Percentiles rank a stretch among this genome's conserved stretches.
These are phyloP conservation scores for Fabrea salina DNA, from an alignment of 169 alveolate genomes.

Conservation along the genomic window DNA sequence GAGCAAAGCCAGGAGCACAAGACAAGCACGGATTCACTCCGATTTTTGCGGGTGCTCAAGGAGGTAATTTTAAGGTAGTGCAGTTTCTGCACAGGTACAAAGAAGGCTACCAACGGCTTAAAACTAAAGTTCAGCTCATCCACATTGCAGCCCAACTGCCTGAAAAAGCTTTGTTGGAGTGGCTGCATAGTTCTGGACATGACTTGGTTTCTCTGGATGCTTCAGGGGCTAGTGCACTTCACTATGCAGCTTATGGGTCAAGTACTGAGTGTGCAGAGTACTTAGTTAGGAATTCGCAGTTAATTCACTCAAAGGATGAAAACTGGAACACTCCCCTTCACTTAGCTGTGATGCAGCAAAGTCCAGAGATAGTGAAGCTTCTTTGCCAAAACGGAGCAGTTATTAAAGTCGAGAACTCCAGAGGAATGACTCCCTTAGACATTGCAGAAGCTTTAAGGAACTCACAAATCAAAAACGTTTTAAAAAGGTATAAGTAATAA, in stretches of 20 bases:
- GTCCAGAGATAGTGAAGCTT: too few relatives aligned
- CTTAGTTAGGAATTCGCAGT: not conserved
- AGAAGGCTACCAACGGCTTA: not conserved
- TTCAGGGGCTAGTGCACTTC: not conserved
- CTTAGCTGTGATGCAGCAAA: too few relatives aligned
- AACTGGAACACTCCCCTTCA: too few relatives aligned
- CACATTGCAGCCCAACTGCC: not conserved
- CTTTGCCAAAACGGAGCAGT: not conserved
- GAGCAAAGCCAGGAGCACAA: not conserved
- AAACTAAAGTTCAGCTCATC: not conserved
- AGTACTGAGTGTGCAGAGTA: not conserved
- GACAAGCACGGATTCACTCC: not conserved
- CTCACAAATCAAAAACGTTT: not conserved
- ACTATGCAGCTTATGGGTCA: not conserved
- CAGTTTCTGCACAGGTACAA: not conserved
- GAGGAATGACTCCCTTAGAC: not conserved
- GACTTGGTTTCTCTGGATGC: not conserved
- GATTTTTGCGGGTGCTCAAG: not conserved
- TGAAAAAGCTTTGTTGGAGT: not conserved
- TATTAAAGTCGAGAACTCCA: not conserved
- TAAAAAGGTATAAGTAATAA: not conserved
- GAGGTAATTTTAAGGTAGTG: not conserved
- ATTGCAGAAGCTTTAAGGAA: not conserved
- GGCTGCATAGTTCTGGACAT: not conserved
- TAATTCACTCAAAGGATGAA: too few relatives aligned